phyloP scores from a whole-genome alignment of 257 asterid species.

The Ehretia macrophylla region DNA sequence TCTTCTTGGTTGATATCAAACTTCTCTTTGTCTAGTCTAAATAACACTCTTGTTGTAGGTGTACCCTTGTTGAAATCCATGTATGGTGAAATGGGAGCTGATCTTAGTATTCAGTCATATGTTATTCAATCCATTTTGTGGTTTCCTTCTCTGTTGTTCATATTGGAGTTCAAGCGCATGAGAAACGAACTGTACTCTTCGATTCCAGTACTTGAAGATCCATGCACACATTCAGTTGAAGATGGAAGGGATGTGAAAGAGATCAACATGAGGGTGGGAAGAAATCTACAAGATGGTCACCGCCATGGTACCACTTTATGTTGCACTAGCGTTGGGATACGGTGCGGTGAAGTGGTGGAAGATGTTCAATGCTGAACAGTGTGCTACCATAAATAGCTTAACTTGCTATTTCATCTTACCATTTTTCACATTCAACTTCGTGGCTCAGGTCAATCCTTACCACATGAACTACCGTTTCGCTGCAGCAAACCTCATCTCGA shows the following conservation, averaged over 20 bases:
- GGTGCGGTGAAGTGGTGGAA: constrained; percentile 32
- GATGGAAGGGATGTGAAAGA: no score
- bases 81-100: constrained; percentile 28
- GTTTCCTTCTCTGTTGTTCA: constrained; percentile 10
- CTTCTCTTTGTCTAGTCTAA: not conserved
- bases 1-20: constrained; percentile 28
- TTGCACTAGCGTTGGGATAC: constrained; percentile 24
- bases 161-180: constrained; percentile 19
- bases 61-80: constrained; percentile 33
- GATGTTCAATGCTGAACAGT: constrained; percentile 25
- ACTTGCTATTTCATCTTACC: constrained; percentile 29
- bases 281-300: constrained; percentile 29
- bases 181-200: not conserved
- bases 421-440: constrained; percentile 25
- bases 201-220: not conserved
- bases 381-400: constrained; percentile 23
- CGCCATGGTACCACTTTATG: constrained; percentile 27
- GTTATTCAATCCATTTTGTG: constrained; percentile 24
- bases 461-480: constrained; percentile 13
- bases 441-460: constrained; percentile 19
- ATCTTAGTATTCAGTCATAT: constrained; percentile 29
- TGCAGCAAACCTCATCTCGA: constrained; percentile 12
- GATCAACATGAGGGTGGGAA: constrained; percentile 18
- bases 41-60: constrained; percentile 23
- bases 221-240: constrained; percentile 10